Conservation (phyloP, 257 asterid genomes). For the Jacaranda copaia region DNA sequence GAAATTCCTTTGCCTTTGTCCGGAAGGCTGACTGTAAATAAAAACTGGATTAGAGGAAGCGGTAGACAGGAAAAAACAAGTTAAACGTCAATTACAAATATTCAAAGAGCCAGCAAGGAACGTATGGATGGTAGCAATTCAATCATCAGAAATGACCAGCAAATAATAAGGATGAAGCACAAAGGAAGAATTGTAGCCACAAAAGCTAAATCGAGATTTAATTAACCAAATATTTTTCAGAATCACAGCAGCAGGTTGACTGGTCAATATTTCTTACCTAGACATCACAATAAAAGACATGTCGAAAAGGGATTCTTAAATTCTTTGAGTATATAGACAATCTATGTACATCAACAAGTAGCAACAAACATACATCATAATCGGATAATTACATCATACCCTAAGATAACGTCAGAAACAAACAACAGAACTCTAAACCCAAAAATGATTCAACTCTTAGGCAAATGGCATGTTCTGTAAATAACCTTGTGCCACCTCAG, state of each 20-base stretch:
- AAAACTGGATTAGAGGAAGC: slow-evolving; percentile 17
- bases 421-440: no score
- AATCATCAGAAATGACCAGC: not conserved
- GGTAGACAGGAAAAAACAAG: not conserved
- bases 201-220: not conserved
- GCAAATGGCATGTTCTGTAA: no score
- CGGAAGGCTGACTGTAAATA: slow-evolving; percentile 86
- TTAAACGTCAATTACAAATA: slow-evolving; percentile 5
- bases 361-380: no score
- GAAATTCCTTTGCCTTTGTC: slow-evolving; percentile 85
- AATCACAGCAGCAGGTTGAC: not conserved
- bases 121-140: not conserved
- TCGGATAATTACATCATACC: no score
- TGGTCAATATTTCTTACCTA: not conserved
- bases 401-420: no score
- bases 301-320: no score
- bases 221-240: not conserved
- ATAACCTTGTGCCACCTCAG: no score
- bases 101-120: not conserved
- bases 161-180: not conserved
- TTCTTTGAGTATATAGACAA: no score
- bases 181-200: not conserved
- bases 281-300: no score
- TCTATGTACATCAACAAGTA: no score
- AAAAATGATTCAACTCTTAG: no score